Conservation (phyloP, 2,329 filamentous ascomycete species). For the Shiraia bambusicola region DNA sequence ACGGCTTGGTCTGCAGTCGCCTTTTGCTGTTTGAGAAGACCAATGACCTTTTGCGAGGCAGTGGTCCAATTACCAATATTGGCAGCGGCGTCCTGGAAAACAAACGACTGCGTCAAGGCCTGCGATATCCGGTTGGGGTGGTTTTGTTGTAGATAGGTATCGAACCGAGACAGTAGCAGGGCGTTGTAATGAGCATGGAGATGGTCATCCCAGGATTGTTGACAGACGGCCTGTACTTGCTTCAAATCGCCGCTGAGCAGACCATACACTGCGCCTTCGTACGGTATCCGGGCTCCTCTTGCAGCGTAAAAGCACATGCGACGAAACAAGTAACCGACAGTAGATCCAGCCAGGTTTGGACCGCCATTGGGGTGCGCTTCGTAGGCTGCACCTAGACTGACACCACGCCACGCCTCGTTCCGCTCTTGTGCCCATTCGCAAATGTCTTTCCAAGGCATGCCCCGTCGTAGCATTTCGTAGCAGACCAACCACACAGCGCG, state of each 20-base stretch:
- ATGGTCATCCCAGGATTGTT: conserved; percentile 75
- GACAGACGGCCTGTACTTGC: conserved; percentile 74
- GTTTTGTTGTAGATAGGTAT: conserved; percentile 63
- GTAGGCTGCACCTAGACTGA: conserved; percentile 73
- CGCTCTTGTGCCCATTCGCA: conserved; percentile 83
- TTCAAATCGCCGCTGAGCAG: conserved; percentile 81
- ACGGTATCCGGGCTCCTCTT: conserved; percentile 69
- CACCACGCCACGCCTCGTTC: conserved; percentile 85
- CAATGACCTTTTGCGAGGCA: conserved; percentile 59
- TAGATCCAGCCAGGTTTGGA: conserved; percentile 42
- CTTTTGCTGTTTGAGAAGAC: conserved; percentile 58
- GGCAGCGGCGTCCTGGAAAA: conserved; percentile 65
- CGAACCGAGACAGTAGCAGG: conserved; percentile 77
- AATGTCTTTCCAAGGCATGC: conserved; percentile 72
- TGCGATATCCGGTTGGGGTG: conserved; percentile 55
- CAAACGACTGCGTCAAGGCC: conserved; percentile 59
- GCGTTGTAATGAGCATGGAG: conserved; percentile 87
- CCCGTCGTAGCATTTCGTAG: conserved; percentile 87
- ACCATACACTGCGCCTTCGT: conserved; percentile 88
- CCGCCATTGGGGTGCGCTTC: conserved; percentile 47
- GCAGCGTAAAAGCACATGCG: conserved; percentile 75
- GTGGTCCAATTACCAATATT: conserved; percentile 59
- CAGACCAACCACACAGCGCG: conserved; percentile 89
- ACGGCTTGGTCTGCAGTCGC: conserved; percentile 60
- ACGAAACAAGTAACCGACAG: conserved; percentile 63